Evolutionary conservation across 2,329 filamentous ascomycete species (phyloP).

Genomic region (Amylocarpus encephaloides): DNA sequence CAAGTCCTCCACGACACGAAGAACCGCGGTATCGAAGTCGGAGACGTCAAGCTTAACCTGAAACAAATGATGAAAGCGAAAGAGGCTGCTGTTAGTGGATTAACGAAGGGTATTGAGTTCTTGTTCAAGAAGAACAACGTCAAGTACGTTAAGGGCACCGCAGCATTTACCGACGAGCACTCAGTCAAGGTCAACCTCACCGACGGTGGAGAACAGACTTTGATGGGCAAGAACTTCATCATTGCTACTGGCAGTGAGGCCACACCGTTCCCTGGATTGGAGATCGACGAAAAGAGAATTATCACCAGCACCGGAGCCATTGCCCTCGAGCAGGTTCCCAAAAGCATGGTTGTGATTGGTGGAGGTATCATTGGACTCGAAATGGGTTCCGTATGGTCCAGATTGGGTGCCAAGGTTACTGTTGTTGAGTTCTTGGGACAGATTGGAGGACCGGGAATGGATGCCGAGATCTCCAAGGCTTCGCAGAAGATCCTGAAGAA

Average conservation of each 20-base stretch:
- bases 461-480: slow-evolving; percentile 83
- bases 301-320: slow-evolving; percentile 95
- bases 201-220: slow-evolving; percentile 83
- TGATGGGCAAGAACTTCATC: slow-evolving; percentile 93
- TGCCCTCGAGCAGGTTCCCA: slow-evolving; percentile 80
- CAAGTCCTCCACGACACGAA: slow-evolving; percentile 96
- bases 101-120: slow-evolving; percentile 98
- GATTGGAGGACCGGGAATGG: slow-evolving; percentile 98
- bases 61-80: slow-evolving; percentile 97
- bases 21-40: slow-evolving; percentile 93
- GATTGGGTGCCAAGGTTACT: slow-evolving; percentile 88
- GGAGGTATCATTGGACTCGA: slow-evolving; percentile 98
- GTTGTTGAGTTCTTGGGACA: slow-evolving; percentile 95
- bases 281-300: slow-evolving; percentile 96
- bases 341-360: slow-evolving; percentile 95
- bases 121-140: slow-evolving; percentile 99
- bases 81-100: slow-evolving; percentile 76
- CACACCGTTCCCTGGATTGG: slow-evolving; percentile 91
- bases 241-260: slow-evolving; percentile 95
- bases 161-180: slow-evolving; percentile 80
- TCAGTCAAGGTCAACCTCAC: slow-evolving; percentile 85
- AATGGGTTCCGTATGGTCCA: slow-evolving; percentile 97
- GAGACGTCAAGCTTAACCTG: slow-evolving; percentile 94
- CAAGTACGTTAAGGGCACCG: slow-evolving; percentile 93
- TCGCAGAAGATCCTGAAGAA: slow-evolving; percentile 90